phyloP scores from a whole-genome alignment of 2,329 filamentous ascomycete species.

The Fusarium chuoi region DNA sequence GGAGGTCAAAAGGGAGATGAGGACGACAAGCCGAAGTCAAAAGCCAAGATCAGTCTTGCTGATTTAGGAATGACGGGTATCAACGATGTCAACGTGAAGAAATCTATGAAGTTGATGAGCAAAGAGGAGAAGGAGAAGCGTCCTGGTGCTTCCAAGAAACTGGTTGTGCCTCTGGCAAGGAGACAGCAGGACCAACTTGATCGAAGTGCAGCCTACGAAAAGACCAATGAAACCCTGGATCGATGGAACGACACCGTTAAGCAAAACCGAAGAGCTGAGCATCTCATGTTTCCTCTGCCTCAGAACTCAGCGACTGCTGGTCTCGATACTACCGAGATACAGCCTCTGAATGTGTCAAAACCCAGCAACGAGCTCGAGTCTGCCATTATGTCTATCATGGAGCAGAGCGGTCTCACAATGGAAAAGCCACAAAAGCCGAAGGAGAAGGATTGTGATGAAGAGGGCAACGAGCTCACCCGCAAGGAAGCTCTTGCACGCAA shows the following conservation, averaged over 20 bases:
- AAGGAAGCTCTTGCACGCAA: conserved; percentile 78
- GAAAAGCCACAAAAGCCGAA: conserved; percentile 57
- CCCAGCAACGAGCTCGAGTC: conserved; percentile 84
- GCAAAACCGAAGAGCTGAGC: conserved; percentile 89
- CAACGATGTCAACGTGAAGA: conserved; percentile 79
- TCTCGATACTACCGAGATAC: conserved; percentile 70
- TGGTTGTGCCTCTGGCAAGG: conserved; percentile 84
- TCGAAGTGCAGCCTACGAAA: conserved; percentile 83
- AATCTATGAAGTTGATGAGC: conserved; percentile 78
- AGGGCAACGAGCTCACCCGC: conserved; percentile 76
- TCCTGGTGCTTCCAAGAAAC: conserved; percentile 67
- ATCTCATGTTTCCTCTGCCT: conserved; percentile 86
- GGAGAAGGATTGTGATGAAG: conserved; percentile 73
- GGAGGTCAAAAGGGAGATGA: conserved; percentile 70
- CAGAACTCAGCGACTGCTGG: conserved; percentile 73
- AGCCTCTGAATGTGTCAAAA: conserved; percentile 70
- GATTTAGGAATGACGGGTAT: conserved; percentile 78
- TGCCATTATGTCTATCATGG: conserved; percentile 87
- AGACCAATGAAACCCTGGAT: conserved; percentile 89
- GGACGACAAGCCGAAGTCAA: conserved; percentile 56
- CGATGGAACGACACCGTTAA: conserved; percentile 97
- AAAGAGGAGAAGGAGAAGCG: conserved; percentile 66
- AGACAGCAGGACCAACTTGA: conserved; percentile 88
- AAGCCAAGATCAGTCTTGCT: conserved; percentile 76
- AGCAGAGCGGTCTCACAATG: conserved; percentile 81